These are phyloP conservation scores for Zygosaccharomyces rouxii DNA, from an alignment of 805 yeast genomes.

Conservation along the genomic window DNA sequence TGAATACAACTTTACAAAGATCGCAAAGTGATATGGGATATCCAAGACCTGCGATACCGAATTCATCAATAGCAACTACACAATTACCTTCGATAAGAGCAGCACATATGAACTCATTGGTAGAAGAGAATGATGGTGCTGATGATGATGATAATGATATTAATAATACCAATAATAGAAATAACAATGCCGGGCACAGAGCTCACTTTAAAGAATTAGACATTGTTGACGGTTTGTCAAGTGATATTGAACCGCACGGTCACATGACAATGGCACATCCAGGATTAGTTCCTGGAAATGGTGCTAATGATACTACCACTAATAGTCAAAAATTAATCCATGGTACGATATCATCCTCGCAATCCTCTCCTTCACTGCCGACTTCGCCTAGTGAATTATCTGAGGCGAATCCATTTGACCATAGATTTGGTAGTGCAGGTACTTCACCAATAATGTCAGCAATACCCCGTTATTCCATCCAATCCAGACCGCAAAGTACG, in stretches of 20 bases:
- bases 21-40: conserved; percentile 31
- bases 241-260: conserved; percentile 34
- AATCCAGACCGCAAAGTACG: conserved; percentile 25
- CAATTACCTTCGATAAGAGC: conserved; percentile 23
- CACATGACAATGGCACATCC: conserved; percentile 2
- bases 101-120: conserved; percentile 10
- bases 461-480: conserved; percentile 30
- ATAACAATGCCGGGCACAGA: conserved; percentile 10
- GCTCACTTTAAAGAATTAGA: conserved; percentile 32
- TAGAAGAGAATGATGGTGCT: conserved; percentile 10
- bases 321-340: conserved; percentile 9
- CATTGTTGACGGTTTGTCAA: conserved; percentile 36
- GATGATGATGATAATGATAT: not conserved
- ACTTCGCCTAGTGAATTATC: conserved; percentile 33
- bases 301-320: conserved; percentile 3
- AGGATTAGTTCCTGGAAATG: conserved; percentile 3
- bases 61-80: conserved; percentile 22
- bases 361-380: conserved; percentile 34
- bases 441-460: conserved; percentile 33
- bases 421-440: conserved; percentile 27
- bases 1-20: conserved; percentile 23
- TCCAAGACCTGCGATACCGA: conserved; percentile 28
- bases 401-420: conserved; percentile 31
- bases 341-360: conserved; percentile 17
- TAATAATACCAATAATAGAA: not conserved